Evolutionary conservation across 2,329 filamentous ascomycete species (phyloP), one percentile per base, ranked within the genome.

Genomic region (Penicillium sp.): DNA sequence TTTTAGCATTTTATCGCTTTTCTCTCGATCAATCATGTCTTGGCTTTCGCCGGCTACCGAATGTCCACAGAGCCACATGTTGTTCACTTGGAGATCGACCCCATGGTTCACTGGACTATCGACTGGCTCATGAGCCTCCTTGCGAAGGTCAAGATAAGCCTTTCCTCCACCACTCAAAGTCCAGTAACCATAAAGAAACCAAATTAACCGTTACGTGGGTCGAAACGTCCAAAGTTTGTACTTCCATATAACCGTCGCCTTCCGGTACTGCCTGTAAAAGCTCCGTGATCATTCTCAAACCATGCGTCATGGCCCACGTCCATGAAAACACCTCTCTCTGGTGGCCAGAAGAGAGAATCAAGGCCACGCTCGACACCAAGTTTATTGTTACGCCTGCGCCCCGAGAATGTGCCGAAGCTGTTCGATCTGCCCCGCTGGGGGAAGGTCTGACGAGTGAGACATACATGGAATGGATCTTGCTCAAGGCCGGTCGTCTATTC

Each of bases 381-480:
- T 74, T 68, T 50, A 61, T 75, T 41, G 61, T 70, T 38, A 54
- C 59, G 64, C 32, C 57, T 69, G 13, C 62, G 58, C n/a, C 56
- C 63, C n/a, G 58, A 66, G 5, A 61, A 67, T 43, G 61, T 70
- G 16, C 60, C 65, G 5, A 63, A 63, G 11, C 61, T 71, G 4
- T 66, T 73, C 28, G 62, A 67, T 40, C 60, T 67, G 5, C 59
- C 67, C 8, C 61, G 65, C 13, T 73, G 70, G 64, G 72, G 71
- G 71, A 73, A 40, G 71, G 69, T 9, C 48, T 74, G 44, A 74
- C 72, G 20, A 71, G 70, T 42, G 70, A 74, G 53, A 73, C 70
- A 3, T 84, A 84, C 55, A 74, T 83, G 56, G 80, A 83, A 60
- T 83, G 79, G 78, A 82, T 84, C 43, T 66, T 84, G 26, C 71